Percentiles rank a stretch among this genome's conserved stretches.
Conservation (phyloP, 2,329 filamentous ascomycete genomes). For the Tolypocladium sp. region DNA sequence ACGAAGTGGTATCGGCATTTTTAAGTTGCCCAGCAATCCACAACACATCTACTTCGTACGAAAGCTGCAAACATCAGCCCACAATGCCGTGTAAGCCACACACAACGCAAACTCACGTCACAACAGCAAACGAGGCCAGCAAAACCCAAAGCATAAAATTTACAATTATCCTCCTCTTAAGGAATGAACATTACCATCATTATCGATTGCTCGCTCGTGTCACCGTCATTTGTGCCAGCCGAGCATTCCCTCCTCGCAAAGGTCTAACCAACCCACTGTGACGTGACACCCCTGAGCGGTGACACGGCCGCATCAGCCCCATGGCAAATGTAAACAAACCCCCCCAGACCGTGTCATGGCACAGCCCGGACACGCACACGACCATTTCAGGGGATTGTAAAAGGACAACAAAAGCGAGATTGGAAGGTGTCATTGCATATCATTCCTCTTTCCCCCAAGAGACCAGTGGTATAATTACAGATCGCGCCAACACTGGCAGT, state of each 20-base stretch:
- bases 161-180: background rate
- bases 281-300: background rate
- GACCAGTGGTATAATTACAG: constrained; percentile 8
- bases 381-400: background rate
- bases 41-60: background rate
- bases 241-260: background rate
- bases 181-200: background rate
- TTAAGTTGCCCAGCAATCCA: background rate
- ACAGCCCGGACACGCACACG: background rate
- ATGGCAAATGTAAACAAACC: background rate
- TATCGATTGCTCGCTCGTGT: background rate
- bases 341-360: background rate
- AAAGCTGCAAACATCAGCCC: background rate
- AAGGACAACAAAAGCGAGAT: background rate
- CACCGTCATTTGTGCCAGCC: background rate
- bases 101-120: background rate
- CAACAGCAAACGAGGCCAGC: background rate
- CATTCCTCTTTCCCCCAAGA: constrained; percentile 1
- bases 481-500: constrained; percentile 1
- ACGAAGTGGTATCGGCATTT: background rate
- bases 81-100: background rate
- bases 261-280: background rate
- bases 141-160: background rate
- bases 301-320: background rate
- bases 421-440: constrained; percentile 2